A percentile compares a stretch with the other conserved stretches of the same genome.
phyloP scores from a whole-genome alignment of 176 grass and related monocot genomes.

The Musa troglodytarum region DNA sequence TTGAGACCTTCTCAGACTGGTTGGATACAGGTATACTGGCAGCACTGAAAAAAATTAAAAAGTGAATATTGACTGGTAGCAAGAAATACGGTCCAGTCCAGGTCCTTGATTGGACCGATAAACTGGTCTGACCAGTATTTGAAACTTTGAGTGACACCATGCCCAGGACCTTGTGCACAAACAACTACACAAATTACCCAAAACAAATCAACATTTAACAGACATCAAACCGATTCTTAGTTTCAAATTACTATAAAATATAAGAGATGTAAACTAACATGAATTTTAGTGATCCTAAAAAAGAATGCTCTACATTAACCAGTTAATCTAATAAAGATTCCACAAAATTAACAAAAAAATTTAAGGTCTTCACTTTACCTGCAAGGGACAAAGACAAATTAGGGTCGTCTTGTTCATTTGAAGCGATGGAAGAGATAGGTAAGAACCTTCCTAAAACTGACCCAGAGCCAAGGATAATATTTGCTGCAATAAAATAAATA shows the following conservation, averaged over 20 bases:
- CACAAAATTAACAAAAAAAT: slow-evolving; percentile 5
- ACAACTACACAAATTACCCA: too few relatives aligned
- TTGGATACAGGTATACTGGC: too few relatives aligned
- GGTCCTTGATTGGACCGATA: too few relatives aligned
- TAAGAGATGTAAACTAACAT: background rate
- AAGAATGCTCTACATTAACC: background rate
- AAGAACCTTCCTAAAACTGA: slow-evolving; percentile 38
- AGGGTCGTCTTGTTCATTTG: slow-evolving; percentile 24
- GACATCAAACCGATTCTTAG: background rate
- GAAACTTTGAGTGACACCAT: background rate
- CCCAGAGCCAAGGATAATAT: slow-evolving; percentile 35
- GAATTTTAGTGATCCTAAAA: background rate
- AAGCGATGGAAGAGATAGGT: slow-evolving; percentile 21
- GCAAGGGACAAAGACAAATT: slow-evolving; percentile 42
- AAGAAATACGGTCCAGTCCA: too few relatives aligned
- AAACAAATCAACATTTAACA: too few relatives aligned
- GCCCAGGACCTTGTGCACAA: background rate
- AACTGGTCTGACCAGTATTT: too few relatives aligned
- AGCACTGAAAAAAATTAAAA: too few relatives aligned
- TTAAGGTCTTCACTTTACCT: slow-evolving; percentile 26
- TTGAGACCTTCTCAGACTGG: too few relatives aligned
- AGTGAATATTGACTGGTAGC: too few relatives aligned
- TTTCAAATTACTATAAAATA: background rate
- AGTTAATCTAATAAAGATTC: slow-evolving; percentile 9
- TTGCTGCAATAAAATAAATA: slow-evolving; percentile 35